Conservation (phyloP, 495 filamentous ascomycete genomes). For the Melanomma pulvis-pyrius region DNA sequence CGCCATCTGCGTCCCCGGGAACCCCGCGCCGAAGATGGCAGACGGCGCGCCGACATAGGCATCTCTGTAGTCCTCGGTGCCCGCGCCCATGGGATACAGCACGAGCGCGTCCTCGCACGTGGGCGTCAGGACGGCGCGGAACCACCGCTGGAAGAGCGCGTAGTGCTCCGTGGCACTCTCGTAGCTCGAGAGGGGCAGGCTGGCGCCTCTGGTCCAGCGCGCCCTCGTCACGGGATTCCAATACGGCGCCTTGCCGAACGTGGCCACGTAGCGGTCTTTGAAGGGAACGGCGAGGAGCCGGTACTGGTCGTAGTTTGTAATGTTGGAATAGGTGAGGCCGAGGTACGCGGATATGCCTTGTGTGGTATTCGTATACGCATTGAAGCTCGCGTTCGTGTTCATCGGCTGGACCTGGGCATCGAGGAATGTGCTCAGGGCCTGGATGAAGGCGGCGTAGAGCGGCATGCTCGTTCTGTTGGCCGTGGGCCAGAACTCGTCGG, state of each 20-base stretch:
- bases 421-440: background rate
- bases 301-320: slow-evolving; percentile 9
- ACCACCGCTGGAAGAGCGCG: background rate
- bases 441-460: background rate
- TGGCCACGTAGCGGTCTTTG: background rate
- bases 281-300: background rate
- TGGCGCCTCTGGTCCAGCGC: background rate
- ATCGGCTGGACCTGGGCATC: background rate
- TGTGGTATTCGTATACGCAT: background rate
- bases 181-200: background rate
- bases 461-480: background rate
- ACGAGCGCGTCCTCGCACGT: background rate
- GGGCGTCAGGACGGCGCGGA: background rate
- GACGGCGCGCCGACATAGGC: background rate
- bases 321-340: slow-evolving; percentile 6
- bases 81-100: background rate
- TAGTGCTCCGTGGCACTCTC: background rate
- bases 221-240: slow-evolving; percentile 3
- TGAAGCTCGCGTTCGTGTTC: background rate
- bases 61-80: background rate
- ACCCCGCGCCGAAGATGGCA: background rate
- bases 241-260: slow-evolving; percentile 1
- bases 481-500: slow-evolving; percentile 6
- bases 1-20: background rate
- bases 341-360: background rate